A percentile compares a stretch with the other conserved stretches of the same genome.
phyloP scores from a whole-genome alignment of 768 basidiomycete species.

The Kondoa malvinella region DNA sequence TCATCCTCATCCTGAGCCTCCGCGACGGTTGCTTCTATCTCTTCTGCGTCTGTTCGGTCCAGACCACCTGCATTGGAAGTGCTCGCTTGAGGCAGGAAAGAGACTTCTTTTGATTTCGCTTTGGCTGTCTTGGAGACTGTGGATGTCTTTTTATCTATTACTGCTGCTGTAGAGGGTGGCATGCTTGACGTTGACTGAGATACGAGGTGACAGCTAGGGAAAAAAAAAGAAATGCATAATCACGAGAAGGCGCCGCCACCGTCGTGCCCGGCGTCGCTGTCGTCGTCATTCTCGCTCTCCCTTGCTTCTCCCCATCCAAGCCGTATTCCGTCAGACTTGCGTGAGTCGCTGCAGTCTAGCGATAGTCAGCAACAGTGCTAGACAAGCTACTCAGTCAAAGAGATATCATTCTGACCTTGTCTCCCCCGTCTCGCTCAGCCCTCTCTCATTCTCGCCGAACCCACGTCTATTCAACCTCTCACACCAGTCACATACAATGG shows the following conservation, averaged over 20 bases:
- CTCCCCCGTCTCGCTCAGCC: too few species aligned
- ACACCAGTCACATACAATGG: conserved; percentile 41
- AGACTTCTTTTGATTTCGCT: conserved; percentile 13
- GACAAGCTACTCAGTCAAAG: too few species aligned
- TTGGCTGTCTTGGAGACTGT: conserved; percentile 10
- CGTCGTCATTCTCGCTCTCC: too few species aligned
- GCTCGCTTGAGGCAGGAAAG: conserved; percentile 16
- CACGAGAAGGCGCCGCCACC: too few species aligned
- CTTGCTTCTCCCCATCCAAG: too few species aligned
- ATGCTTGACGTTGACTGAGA: background rate
- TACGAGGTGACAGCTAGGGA: too few species aligned
- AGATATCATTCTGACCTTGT: too few species aligned
- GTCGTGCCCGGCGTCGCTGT: too few species aligned
- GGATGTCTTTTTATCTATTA: background rate
- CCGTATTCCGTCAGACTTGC: too few species aligned
- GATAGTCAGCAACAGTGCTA: too few species aligned
- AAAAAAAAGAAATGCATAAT: background rate
- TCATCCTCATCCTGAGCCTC: conserved; percentile 21
- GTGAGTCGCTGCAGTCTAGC: too few species aligned
- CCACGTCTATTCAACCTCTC: too few species aligned
- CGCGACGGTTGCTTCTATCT: conserved; percentile 17
- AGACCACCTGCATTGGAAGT: conserved; percentile 1
- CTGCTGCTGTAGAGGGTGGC: background rate
- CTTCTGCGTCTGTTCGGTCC: background rate
- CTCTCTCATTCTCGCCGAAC: background rate